Evolutionary conservation across 1,284 basidiomycete species (phyloP).

Genomic region (Vanrija humicola): DNA sequence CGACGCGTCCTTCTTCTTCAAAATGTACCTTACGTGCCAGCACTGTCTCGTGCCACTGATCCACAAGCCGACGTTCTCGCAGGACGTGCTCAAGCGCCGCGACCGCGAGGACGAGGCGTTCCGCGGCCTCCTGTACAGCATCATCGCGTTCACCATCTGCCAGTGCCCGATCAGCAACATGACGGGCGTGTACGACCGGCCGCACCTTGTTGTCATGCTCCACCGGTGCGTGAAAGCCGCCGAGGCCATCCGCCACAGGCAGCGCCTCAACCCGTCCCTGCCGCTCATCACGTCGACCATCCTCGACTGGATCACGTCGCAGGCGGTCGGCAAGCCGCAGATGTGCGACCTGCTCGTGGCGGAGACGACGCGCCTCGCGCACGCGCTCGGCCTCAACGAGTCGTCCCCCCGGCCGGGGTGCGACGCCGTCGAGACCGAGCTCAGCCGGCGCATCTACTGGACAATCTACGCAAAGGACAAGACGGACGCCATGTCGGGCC

Average conservation of each 20-base stretch:
- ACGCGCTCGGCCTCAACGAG: slow-evolving; percentile 19
- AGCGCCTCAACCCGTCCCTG: slow-evolving; percentile 14
- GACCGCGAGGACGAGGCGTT: slow-evolving; percentile 27
- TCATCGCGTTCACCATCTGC: slow-evolving; percentile 24
- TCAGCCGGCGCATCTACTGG: slow-evolving; percentile 29
- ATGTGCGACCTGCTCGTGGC: slow-evolving; percentile 16
- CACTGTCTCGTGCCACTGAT: slow-evolving; percentile 33
- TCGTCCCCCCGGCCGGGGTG: slow-evolving; percentile 1
- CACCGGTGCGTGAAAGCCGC: slow-evolving; percentile 20
- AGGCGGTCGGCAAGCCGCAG: slow-evolving; percentile 17
- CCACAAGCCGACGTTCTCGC: slow-evolving; percentile 29
- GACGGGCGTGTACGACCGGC: slow-evolving; percentile 17
- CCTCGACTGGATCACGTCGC: slow-evolving; percentile 24
- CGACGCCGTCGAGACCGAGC: slow-evolving; percentile 15
- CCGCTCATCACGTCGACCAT: slow-evolving; percentile 16
- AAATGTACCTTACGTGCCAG: slow-evolving; percentile 27
- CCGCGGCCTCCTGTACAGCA: slow-evolving; percentile 25
- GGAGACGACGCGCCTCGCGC: slow-evolving; percentile 21
- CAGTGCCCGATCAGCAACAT: slow-evolving; percentile 19
- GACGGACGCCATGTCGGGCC: slow-evolving; percentile 27
- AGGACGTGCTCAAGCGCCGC: slow-evolving; percentile 24
- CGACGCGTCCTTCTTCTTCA: slow-evolving; percentile 29
- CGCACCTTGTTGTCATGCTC: slow-evolving; percentile 17
- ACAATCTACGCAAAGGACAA: slow-evolving; percentile 29
- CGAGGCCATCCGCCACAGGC: slow-evolving; percentile 21